Percentiles rank a stretch among this genome's conserved stretches.
phyloP scores from a whole-genome alignment of 495 filamentous ascomycete species.

The Pyronema domesticum region DNA sequence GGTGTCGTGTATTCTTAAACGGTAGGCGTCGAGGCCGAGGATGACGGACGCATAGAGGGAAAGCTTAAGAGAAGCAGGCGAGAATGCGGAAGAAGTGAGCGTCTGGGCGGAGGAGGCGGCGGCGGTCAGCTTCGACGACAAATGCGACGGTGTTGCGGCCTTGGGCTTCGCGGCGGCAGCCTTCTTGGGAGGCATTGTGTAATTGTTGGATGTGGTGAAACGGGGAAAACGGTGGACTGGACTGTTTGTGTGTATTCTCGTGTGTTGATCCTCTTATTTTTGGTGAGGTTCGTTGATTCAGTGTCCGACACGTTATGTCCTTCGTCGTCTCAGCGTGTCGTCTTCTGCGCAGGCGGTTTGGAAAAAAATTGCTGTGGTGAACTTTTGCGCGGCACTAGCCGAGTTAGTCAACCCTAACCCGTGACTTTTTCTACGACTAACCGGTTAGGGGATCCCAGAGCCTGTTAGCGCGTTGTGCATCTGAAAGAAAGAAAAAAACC shows the following conservation, averaged over 20 bases:
- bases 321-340: not conserved
- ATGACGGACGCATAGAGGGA: conserved; percentile 43
- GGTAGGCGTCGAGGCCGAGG: conserved; percentile 40
- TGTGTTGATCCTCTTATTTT: not conserved
- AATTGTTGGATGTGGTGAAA: not conserved
- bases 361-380: not conserved
- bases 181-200: not conserved
- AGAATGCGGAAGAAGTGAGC: conserved; percentile 28
- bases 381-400: not conserved
- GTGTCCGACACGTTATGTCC: not conserved
- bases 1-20: conserved; percentile 42
- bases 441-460: not conserved
- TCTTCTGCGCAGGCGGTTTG: not conserved
- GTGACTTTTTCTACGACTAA: not conserved
- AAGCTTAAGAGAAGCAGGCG: conserved; percentile 38
- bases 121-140: conserved; percentile 2
- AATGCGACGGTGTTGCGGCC: not conserved
- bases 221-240: not conserved
- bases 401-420: not conserved
- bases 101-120: not conserved
- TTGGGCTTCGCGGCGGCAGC: not conserved
- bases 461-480: not conserved
- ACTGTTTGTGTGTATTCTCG: not conserved
- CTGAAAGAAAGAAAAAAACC: not conserved
- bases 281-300: not conserved